Evolutionary conservation across 768 basidiomycete species (phyloP), one percentile per base, ranked within the genome.

Genomic region (Lactarius akahatsu): DNA sequence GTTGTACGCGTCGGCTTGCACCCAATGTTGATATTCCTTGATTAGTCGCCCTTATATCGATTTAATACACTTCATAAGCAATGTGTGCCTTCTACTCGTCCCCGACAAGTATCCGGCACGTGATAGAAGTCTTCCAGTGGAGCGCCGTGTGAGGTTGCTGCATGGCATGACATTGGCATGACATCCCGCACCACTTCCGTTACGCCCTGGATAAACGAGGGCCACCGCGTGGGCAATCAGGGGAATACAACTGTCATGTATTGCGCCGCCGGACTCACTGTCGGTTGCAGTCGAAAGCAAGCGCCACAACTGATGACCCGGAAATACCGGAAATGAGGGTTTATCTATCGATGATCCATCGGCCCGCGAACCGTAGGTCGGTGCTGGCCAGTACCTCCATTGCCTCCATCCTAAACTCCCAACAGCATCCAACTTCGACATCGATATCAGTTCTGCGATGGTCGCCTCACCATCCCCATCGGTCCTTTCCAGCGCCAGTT

Each of bases 391-490:
- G 13, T 23, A 11, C 4, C 47, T 38, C 36, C 36, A 38, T 36
- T 36, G 36, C 2, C 45, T 47, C n/a, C 20, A 50, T 2, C 23
- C 6, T 52, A 13, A 26, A 52, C 57, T 38, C 18, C 38, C 30
- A 16, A 2, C 43, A 13, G 26, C 43, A 38, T 26, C 23, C 40
- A 8, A 63, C 40, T 2, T 45, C 16, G 41, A 41, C 16, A 26
- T 57, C 55, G 34, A 45, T 43, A 41, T 50, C 56, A 18, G 0
- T 52, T 52, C 26, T 52, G 23, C 47, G 11, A 69, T 66, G 65
- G 41, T 67, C 15, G 36, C 61, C 4, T 69, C 68, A 1, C 68
- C 68, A 9, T 67, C 68, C 4, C 57, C 68, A 13, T 69, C 68
- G 0, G 61, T 66, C 41, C 61, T 69, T 4, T 69, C 68, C 5